phyloP scores from a whole-genome alignment of 2,329 filamentous ascomycete species.

The Lachnellula hyalina region DNA sequence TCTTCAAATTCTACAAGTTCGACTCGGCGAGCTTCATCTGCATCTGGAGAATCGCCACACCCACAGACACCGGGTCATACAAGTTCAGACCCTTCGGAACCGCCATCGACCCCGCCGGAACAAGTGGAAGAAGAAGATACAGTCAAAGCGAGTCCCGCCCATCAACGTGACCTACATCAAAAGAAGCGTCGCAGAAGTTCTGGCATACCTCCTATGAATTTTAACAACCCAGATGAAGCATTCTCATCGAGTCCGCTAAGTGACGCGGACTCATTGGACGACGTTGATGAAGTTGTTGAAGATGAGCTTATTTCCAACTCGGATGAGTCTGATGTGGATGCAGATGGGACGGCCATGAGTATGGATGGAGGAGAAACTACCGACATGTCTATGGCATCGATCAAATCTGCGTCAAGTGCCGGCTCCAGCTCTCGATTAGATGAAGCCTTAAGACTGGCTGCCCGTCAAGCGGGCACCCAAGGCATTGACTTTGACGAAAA shows the following conservation, averaged over 20 bases:
- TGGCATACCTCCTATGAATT: conserved; percentile 57
- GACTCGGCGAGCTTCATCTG: conserved; percentile 65
- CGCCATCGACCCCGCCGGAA: conserved; percentile 58
- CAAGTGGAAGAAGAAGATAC: conserved; percentile 57
- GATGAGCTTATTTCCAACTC: conserved; percentile 49
- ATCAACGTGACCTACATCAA: conserved; percentile 60
- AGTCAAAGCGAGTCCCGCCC: conserved; percentile 53
- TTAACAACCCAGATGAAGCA: conserved; percentile 59
- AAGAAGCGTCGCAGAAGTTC: conserved; percentile 60
- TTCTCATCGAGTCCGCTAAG: conserved; percentile 78
- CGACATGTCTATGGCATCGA: conserved; percentile 59
- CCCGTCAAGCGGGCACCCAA: conserved; percentile 69
- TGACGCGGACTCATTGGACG: conserved; percentile 44
- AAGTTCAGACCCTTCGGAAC: conserved; percentile 46
- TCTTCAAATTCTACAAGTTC: conserved; percentile 68
- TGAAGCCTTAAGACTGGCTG: conserved; percentile 69
- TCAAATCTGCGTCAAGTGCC: conserved; percentile 51
- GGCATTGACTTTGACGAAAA: conserved; percentile 53
- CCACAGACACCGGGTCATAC: conserved; percentile 27
- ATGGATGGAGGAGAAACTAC: conserved; percentile 66
- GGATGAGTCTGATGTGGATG: conserved; percentile 51
- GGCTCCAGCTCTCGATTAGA: conserved; percentile 71
- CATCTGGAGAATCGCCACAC: conserved; percentile 22
- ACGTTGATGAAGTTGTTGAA: conserved; percentile 38
- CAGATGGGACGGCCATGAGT: conserved; percentile 76